Percentiles rank a stretch among this genome's conserved stretches.
Evolutionary conservation across 75 land plant genomes (phyloP).

Genomic region (Picea glauca): DNA sequence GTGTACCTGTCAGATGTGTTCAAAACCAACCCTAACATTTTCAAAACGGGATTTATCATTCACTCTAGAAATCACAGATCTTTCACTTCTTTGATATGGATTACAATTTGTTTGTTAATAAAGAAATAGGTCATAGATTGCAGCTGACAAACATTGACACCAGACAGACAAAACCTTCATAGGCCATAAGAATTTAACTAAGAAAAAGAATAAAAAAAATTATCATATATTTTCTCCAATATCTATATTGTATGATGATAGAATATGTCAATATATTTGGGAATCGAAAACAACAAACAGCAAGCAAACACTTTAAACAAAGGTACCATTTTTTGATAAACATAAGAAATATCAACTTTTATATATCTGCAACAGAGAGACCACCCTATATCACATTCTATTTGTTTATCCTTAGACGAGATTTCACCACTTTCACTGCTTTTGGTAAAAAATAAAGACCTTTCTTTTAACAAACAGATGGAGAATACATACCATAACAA

Average conservation of each 20-base stretch:
- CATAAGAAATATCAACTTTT: too few relatives aligned
- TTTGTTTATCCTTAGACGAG: too few relatives aligned
- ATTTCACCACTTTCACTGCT: too few relatives aligned
- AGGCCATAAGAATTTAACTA: not conserved
- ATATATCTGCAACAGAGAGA: too few relatives aligned
- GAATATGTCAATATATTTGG: not conserved
- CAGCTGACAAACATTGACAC: not conserved
- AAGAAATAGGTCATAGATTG: not conserved
- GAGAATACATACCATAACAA: too few relatives aligned
- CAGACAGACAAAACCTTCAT: not conserved
- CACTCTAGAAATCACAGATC: constrained; percentile 2
- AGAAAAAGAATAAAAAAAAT: too few relatives aligned
- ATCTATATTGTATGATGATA: not conserved
- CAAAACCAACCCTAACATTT: not conserved
- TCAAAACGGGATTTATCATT: too few relatives aligned
- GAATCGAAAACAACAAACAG: not conserved
- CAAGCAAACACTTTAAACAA: not conserved
- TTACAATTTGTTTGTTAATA: not conserved
- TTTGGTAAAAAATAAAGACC: too few relatives aligned
- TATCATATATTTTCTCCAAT: too few relatives aligned
- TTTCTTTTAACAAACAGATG: too few relatives aligned
- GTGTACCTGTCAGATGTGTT: not conserved
- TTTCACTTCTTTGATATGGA: not conserved
- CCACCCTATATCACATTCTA: too few relatives aligned
- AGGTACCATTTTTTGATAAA: not conserved